These are phyloP conservation scores for Plasmodium vivax DNA, from an alignment of 169 alveolate species.

Conservation along the genomic window DNA sequence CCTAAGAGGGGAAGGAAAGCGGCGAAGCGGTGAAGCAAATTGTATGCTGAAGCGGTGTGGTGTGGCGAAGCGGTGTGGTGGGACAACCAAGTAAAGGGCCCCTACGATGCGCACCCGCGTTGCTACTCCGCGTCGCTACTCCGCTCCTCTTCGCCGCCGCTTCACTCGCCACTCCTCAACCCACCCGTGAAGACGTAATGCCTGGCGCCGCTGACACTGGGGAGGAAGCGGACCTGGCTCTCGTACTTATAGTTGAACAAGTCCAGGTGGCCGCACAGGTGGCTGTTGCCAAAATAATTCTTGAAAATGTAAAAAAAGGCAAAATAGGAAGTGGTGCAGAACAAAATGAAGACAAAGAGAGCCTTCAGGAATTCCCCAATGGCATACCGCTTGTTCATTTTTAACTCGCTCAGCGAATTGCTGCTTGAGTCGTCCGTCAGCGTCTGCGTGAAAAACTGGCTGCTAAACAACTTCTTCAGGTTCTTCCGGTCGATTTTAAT, in stretches of 20 bases:
- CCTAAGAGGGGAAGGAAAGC: constrained; percentile 8
- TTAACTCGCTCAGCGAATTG: constrained; percentile 14
- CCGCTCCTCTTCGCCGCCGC: neutral
- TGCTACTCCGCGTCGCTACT: too few relatives aligned
- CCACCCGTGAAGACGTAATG: constrained; percentile 46
- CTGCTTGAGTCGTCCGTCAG: constrained; percentile 48
- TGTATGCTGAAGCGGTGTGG: neutral
- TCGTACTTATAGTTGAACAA: constrained; percentile 57
- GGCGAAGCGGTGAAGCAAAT: too few relatives aligned
- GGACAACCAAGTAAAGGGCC: neutral
- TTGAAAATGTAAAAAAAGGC: constrained; percentile 35
- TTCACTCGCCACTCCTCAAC: neutral
- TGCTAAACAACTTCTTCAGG: constrained; percentile 55
- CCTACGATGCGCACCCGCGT: too few relatives aligned
- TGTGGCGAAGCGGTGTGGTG: neutral
- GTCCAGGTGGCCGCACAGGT: constrained; percentile 34
- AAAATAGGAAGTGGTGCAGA: constrained; percentile 30
- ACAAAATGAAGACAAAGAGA: neutral
- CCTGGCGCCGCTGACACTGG: constrained; percentile 25
- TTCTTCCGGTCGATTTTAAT: constrained; percentile 60
- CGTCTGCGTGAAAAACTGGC: constrained; percentile 70
- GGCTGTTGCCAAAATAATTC: neutral
- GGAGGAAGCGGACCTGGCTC: constrained; percentile 7
- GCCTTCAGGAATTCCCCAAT: constrained; percentile 34
- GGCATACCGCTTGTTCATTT: constrained; percentile 33